phyloP scores from a whole-genome alignment of 2,329 filamentous ascomycete genomes.

The Beauveria sp. region DNA sequence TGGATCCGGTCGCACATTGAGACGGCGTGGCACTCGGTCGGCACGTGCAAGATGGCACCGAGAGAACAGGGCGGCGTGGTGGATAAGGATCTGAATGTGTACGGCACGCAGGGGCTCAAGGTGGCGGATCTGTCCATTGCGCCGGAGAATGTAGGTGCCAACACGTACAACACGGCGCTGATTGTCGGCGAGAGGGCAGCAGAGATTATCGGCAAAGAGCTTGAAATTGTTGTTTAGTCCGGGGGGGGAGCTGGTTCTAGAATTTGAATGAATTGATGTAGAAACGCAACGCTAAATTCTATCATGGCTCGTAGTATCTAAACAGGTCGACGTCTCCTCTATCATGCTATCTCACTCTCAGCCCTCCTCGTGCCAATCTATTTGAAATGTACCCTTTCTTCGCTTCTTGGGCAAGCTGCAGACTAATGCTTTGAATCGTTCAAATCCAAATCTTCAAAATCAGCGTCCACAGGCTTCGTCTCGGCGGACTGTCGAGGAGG shows the following conservation, averaged over 20 bases:
- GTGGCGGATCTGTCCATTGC: slow-evolving; percentile 21
- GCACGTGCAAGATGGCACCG: slow-evolving; percentile 35
- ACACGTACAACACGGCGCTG: slow-evolving; percentile 41
- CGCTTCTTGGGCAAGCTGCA: background rate
- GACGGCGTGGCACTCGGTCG: slow-evolving; percentile 35
- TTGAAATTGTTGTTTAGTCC: slow-evolving; percentile 17
- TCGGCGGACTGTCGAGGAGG: background rate
- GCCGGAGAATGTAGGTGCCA: slow-evolving; percentile 33
- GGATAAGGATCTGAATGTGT: slow-evolving; percentile 32
- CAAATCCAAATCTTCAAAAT: slow-evolving; percentile 11
- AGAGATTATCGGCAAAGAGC: slow-evolving; percentile 29
- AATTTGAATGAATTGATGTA: background rate
- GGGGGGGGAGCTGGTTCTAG: no score
- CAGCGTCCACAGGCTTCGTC: background rate
- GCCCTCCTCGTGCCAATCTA: background rate
- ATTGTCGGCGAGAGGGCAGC: slow-evolving; percentile 39
- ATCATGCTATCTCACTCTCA: background rate
- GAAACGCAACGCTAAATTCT: background rate
- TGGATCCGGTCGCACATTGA: slow-evolving; percentile 29
- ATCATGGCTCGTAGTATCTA: background rate
- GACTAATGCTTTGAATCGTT: background rate
- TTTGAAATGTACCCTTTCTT: background rate
- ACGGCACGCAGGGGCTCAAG: slow-evolving; percentile 32
- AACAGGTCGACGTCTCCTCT: background rate
- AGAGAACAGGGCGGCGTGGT: slow-evolving; percentile 32